Percentiles rank a stretch among this genome's conserved stretches.
These are phyloP conservation scores for Metrosideros polymorpha DNA, from an alignment of 441 rosid genomes.

Conservation along the genomic window DNA sequence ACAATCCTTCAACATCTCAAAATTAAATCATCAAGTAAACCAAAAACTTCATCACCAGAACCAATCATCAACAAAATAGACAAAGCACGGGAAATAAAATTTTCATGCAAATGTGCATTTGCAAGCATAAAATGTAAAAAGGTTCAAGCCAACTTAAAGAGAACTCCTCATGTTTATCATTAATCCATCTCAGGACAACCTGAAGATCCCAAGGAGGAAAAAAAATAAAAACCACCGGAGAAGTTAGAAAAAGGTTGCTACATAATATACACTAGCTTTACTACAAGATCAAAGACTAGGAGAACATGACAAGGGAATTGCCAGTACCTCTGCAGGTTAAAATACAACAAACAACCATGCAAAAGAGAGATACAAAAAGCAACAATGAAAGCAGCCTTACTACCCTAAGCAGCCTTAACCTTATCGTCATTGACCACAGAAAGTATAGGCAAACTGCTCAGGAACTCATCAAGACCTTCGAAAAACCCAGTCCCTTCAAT, in stretches of 20 bases:
- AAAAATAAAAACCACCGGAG: background rate
- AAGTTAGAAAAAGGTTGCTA: background rate
- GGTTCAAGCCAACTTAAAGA: background rate
- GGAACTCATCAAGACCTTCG: conserved; percentile 94
- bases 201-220: background rate
- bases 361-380: background rate
- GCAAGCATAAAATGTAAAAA: background rate
- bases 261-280: background rate
- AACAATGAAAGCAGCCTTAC: conserved; percentile 2
- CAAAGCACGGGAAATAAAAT: background rate
- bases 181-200: background rate
- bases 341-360: background rate
- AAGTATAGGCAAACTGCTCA: conserved; percentile 86
- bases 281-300: background rate
- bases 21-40: background rate
- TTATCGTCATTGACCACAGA: conserved; percentile 76
- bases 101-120: background rate
- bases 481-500: conserved; percentile 76
- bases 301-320: background rate
- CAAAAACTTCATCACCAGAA: background rate
- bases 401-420: conserved; percentile 63
- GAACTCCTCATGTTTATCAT: background rate
- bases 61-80: background rate
- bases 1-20: background rate
- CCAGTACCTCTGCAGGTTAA: background rate